Percentiles rank a stretch among this genome's conserved stretches.
Conservation (phyloP, 1,284 basidiomycete species). For the Microbotryomycetes sp. region DNA sequence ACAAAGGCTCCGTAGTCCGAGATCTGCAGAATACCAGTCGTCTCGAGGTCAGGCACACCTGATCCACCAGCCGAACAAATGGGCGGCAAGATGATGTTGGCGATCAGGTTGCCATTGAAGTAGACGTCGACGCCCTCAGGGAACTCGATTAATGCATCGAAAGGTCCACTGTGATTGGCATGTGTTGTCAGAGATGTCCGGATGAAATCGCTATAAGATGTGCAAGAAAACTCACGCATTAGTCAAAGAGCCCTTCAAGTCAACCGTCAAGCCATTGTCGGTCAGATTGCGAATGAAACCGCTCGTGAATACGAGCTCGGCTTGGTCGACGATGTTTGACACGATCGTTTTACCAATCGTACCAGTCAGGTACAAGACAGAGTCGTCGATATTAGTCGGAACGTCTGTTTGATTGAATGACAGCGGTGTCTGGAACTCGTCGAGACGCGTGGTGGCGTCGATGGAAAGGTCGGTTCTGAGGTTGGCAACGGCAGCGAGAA, state of each 20-base stretch:
- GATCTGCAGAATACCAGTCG: constrained; percentile 41
- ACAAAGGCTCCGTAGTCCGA: constrained; percentile 50
- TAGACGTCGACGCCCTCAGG: constrained; percentile 49
- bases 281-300: constrained; percentile 58
- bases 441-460: constrained; percentile 37
- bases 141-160: constrained; percentile 48
- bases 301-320: constrained; percentile 53
- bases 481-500: constrained; percentile 56
- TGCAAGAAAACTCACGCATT: constrained; percentile 45
- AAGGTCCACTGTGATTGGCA: constrained; percentile 49
- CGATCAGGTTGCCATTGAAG: constrained; percentile 60
- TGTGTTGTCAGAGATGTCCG: not conserved
- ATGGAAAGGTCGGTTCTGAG: constrained; percentile 53
- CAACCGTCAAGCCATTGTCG: constrained; percentile 52
- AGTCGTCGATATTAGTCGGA: constrained; percentile 58
- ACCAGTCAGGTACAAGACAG: constrained; percentile 62
- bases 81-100: constrained; percentile 56
- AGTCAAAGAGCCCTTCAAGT: constrained; percentile 40
- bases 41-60: constrained; percentile 60
- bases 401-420: constrained; percentile 59
- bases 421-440: constrained; percentile 48
- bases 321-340: constrained; percentile 59
- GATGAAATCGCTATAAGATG: not conserved
- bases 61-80: constrained; percentile 63
- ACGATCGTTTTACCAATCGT: constrained; percentile 55